Evolutionary conservation across 306 rosid genomes (phyloP).

Genomic region (Acacia melanoxylon): DNA sequence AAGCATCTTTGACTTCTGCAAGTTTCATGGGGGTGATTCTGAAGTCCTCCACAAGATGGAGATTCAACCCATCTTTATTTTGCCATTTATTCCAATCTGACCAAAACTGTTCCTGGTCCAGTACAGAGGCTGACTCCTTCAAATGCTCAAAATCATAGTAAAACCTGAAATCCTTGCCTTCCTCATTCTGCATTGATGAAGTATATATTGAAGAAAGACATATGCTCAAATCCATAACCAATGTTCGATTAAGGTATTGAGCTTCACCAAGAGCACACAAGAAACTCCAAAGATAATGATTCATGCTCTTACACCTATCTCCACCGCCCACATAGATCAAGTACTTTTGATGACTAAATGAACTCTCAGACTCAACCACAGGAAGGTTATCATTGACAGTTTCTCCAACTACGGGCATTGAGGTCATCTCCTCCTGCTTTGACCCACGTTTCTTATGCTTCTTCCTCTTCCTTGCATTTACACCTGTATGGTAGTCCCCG

Average conservation of each 20-base stretch:
- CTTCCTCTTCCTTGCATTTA: conserved; percentile 91
- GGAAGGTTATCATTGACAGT: conserved; percentile 82
- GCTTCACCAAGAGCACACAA: conserved; percentile 99
- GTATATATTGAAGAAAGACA: conserved; percentile 86
- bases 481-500: conserved; percentile 88
- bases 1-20: conserved; percentile 60
- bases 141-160: conserved; percentile 98
- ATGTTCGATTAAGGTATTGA: conserved; percentile 91
- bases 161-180: conserved; percentile 95
- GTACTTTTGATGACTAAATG: conserved; percentile 73
- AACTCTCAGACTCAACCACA: conserved; percentile 79
- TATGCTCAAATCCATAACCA: conserved; percentile 92
- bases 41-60: conserved; percentile 80
- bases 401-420: conserved; percentile 84
- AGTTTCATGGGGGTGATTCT: conserved; percentile 90
- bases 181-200: conserved; percentile 76
- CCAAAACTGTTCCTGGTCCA: conserved; percentile 94
- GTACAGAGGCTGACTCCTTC: conserved; percentile 81
- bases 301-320: conserved; percentile 97
- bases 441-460: conserved; percentile 60
- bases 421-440: conserved; percentile 43
- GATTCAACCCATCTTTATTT: conserved; percentile 64
- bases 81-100: conserved; percentile 85
- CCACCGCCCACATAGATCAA: conserved; percentile 79
- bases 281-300: conserved; percentile 96